phyloP scores from a whole-genome alignment of 352 stramenopile genomes.

The Phytophthora macrochlamydospora region DNA sequence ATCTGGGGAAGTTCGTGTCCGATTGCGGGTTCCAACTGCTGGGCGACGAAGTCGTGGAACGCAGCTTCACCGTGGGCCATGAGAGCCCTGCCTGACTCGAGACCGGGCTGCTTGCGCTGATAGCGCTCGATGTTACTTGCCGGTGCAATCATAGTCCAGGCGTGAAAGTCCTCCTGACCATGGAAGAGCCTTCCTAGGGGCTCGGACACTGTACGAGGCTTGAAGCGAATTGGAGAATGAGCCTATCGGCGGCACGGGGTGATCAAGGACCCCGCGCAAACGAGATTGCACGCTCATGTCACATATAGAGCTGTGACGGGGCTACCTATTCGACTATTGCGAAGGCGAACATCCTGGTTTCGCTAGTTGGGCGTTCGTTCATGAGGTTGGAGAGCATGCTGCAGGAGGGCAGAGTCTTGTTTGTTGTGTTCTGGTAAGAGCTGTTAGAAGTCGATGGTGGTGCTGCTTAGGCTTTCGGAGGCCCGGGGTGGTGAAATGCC shows the following conservation, averaged over 20 bases:
- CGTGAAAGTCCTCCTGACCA: neutral
- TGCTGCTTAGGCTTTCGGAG: neutral
- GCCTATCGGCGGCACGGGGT: neutral
- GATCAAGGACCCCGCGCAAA: neutral
- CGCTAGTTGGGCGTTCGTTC: neutral
- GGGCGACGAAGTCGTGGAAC: conserved; percentile 32
- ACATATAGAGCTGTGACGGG: neutral
- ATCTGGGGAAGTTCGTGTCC: conserved; percentile 35
- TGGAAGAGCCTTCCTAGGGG: conserved; percentile 1
- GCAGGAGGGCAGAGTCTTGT: too few relatives aligned
- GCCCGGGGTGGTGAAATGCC: neutral
- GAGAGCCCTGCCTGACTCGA: conserved; percentile 23
- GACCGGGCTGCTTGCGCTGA: conserved; percentile 11
- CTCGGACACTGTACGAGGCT: neutral
- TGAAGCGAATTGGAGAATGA: conserved; percentile 18
- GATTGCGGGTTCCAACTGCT: conserved; percentile 27
- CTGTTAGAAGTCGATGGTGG: neutral
- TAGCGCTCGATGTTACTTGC: neutral
- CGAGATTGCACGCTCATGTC: neutral
- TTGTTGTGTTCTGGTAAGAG: too few relatives aligned
- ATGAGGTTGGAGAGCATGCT: too few relatives aligned
- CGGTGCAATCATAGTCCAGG: conserved; percentile 14
- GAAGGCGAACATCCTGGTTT: neutral
- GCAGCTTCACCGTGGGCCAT: conserved; percentile 31
- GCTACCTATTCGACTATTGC: neutral